These are phyloP conservation scores for Citrus reticulata DNA, from an alignment of 345 rosid genomes.

Conservation along the genomic window DNA sequence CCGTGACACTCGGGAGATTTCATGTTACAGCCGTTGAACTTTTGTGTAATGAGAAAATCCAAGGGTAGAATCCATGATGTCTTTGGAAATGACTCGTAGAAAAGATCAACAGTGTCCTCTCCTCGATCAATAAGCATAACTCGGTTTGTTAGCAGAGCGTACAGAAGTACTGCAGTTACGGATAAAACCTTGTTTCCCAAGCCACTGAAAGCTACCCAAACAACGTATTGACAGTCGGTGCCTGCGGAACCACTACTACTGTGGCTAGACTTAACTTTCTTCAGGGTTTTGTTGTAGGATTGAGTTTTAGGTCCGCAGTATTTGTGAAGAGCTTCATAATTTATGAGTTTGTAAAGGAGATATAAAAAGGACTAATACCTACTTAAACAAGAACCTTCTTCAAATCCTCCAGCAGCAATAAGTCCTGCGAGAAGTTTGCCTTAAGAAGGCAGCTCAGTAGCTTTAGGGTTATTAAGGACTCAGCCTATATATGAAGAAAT, in stretches of 20 bases:
- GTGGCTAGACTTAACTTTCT: conserved; percentile 31
- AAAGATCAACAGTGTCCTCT: conserved; percentile 44
- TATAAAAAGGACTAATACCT: conserved; percentile 44
- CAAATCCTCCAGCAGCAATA: conserved; percentile 50
- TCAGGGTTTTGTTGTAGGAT: conserved; percentile 30
- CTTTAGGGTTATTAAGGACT: conserved; percentile 21
- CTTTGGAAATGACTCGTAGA: conserved; percentile 67
- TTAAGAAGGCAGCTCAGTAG: conserved; percentile 4
- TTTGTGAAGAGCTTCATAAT: conserved; percentile 58
- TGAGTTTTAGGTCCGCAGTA: conserved; percentile 13
- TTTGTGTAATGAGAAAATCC: conserved; percentile 33
- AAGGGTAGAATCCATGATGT: conserved; percentile 52
- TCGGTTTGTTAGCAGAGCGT: conserved; percentile 60
- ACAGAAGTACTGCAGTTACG: conserved; percentile 58
- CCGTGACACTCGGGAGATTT: conserved; percentile 48
- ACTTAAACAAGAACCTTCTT: conserved; percentile 43
- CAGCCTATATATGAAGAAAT: conserved; percentile 18
- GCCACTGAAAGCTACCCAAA: conserved; percentile 68
- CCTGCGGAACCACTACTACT: conserved; percentile 7
- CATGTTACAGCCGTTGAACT: conserved; percentile 36
- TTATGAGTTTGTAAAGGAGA: conserved; percentile 57
- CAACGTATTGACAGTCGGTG: conserved; percentile 48
- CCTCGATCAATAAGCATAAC: conserved; percentile 64
- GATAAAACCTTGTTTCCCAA: conserved; percentile 67
- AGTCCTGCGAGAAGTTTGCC: conserved; percentile 49